A percentile compares a stretch with the other conserved stretches of the same genome.
Conservation (phyloP, 306 rosid genomes). For the Medicago lupulina region DNA sequence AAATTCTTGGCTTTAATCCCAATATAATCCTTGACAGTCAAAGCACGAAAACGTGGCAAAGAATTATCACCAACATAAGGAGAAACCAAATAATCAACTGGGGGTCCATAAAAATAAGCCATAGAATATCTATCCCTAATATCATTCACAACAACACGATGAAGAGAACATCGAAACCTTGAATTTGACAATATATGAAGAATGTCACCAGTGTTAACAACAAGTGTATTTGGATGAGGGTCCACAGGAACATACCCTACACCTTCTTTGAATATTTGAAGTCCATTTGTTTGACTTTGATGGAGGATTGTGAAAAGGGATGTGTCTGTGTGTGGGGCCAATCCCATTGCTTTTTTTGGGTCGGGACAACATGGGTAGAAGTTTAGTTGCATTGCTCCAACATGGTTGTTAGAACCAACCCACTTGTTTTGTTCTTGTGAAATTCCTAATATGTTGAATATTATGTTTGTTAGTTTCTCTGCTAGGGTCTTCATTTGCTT, state of each 20-base stretch:
- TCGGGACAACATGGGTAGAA: constrained; percentile 75
- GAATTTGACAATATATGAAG: constrained; percentile 66
- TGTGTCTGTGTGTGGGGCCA: constrained; percentile 86
- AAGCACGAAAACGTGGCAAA: constrained; percentile 50
- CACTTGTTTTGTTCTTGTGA: constrained; percentile 45
- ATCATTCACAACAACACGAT: constrained; percentile 60
- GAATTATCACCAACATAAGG: constrained; percentile 38
- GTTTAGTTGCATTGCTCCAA: constrained; percentile 62
- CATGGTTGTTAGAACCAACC: constrained; percentile 36
- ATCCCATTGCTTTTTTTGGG: constrained; percentile 70
- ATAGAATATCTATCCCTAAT: constrained; percentile 51
- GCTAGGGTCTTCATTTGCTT: constrained; percentile 60
- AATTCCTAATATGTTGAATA: constrained; percentile 49
- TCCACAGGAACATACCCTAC: constrained; percentile 63
- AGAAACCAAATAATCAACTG: constrained; percentile 50
- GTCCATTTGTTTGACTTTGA: constrained; percentile 61
- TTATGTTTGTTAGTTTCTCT: constrained; percentile 48
- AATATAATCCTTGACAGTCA: constrained; percentile 58
- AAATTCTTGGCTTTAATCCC: constrained; percentile 57
- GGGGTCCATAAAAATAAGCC: constrained; percentile 69
- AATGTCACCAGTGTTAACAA: constrained; percentile 68
- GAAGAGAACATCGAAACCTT: constrained; percentile 52
- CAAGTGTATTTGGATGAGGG: constrained; percentile 50
- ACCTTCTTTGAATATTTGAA: constrained; percentile 62
- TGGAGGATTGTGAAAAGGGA: constrained; percentile 69